Conservation (phyloP, 108 stramenopile species). For the Asterionellopsis glacialis region DNA sequence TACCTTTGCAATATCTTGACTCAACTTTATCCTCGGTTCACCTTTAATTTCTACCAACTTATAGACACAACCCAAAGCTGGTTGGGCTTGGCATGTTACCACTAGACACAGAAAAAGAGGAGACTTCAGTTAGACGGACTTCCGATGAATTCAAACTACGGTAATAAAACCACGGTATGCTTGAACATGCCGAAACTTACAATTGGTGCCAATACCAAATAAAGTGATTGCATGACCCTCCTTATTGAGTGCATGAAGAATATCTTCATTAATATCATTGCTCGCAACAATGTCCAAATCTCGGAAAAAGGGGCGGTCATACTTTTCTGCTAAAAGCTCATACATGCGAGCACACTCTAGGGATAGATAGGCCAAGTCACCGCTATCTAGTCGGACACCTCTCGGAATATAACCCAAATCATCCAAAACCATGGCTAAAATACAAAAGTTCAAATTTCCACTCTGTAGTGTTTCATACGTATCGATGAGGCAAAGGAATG, state of each 20-base stretch:
- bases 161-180: neutral
- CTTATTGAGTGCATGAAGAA: constrained; percentile 59
- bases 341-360: constrained; percentile 53
- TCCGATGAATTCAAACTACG: neutral
- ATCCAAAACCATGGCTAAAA: constrained; percentile 85
- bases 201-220: constrained; percentile 96
- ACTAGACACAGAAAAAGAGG: constrained; percentile 18
- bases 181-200: too few relatives aligned
- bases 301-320: constrained; percentile 45
- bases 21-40: constrained; percentile 90
- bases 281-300: constrained; percentile 87
- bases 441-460: constrained; percentile 91
- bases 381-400: constrained; percentile 94
- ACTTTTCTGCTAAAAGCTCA: constrained; percentile 34
- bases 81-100: constrained; percentile 99
- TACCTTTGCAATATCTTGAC: constrained; percentile 85
- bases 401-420: constrained; percentile 86
- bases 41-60: constrained; percentile 88
- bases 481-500: constrained; percentile 94
- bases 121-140: neutral
- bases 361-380: constrained; percentile 90
- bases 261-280: constrained; percentile 97
- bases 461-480: constrained; percentile 95
- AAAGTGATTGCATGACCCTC: constrained; percentile 90
- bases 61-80: constrained; percentile 98